phyloP scores from a whole-genome alignment of 1,139 yeast genomes.

The Taiozyma sp. region DNA sequence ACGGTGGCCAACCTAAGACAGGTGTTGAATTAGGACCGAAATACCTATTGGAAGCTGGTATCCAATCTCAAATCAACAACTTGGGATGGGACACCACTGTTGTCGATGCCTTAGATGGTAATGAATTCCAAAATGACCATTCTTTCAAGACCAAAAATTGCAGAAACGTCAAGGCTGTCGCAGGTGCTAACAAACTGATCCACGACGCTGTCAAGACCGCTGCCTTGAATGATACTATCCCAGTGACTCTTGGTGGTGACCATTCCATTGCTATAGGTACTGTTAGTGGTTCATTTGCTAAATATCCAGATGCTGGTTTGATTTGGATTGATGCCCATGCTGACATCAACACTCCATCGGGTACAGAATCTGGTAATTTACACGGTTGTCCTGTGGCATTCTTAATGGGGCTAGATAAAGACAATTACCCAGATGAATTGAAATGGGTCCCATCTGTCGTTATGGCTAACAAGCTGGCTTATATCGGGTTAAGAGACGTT shows the following conservation, averaged over 20 bases:
- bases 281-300: slow-evolving; percentile 73
- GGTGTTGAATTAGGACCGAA: slow-evolving; percentile 97
- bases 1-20: slow-evolving; percentile 94
- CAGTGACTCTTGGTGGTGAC: slow-evolving; percentile 92
- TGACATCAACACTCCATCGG: slow-evolving; percentile 87
- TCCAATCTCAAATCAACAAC: slow-evolving; percentile 52
- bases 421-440: slow-evolving; percentile 60
- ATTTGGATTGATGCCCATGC: slow-evolving; percentile 99
- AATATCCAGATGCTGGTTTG: slow-evolving; percentile 83
- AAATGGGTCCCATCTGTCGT: slow-evolving; percentile 78
- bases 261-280: slow-evolving; percentile 97
- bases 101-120: slow-evolving; percentile 51
- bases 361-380: slow-evolving; percentile 84
- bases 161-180: slow-evolving; percentile 75
- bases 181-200: slow-evolving; percentile 63
- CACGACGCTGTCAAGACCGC: slow-evolving; percentile 53
- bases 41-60: slow-evolving; percentile 67
- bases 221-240: slow-evolving; percentile 51
- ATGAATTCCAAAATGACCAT: slow-evolving; percentile 41
- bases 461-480: slow-evolving; percentile 70
- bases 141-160: slow-evolving; percentile 50
- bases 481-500: slow-evolving; percentile 92
- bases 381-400: slow-evolving; percentile 98
- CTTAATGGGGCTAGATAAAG: slow-evolving; percentile 64
- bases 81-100: slow-evolving; percentile 71